phyloP scores from a whole-genome alignment of 805 yeast genomes.

The Starmerella riodocensis region DNA sequence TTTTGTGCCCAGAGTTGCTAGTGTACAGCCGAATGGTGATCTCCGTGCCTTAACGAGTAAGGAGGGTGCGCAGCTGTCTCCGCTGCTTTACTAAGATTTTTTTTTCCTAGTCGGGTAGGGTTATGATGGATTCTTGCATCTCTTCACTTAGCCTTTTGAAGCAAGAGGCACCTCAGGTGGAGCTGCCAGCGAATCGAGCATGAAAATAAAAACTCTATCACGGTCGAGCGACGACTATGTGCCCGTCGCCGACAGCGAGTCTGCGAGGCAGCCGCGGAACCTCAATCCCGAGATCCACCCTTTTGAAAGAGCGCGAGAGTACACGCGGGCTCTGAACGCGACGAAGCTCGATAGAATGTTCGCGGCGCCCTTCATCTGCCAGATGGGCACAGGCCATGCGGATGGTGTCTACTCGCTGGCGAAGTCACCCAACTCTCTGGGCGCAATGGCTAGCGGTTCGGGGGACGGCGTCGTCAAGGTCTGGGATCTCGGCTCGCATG shows the following conservation, averaged over 20 bases:
- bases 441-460: conserved; percentile 75
- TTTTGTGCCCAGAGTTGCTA: too few species aligned
- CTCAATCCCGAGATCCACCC: conserved; percentile 91
- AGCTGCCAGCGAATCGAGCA: conserved; percentile 1
- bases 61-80: too few species aligned
- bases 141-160: too few species aligned
- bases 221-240: conserved; percentile 85
- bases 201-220: conserved; percentile 78
- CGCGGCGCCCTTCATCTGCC: conserved; percentile 95
- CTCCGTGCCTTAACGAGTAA: too few species aligned
- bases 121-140: too few species aligned
- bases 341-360: conserved; percentile 92
- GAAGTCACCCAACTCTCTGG: conserved; percentile 54
- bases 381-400: conserved; percentile 84
- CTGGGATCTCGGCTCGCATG: conserved; percentile 77
- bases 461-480: conserved; percentile 92
- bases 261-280: conserved; percentile 75
- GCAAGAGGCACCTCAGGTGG: too few species aligned
- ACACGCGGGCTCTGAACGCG: conserved; percentile 86
- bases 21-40: too few species aligned
- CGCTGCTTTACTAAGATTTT: conserved; percentile 1
- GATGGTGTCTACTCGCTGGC: conserved; percentile 89
- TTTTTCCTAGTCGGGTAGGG: too few species aligned
- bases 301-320: conserved; percentile 92
- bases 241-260: conserved; percentile 84